Evolutionary conservation across 108 stramenopile genomes (phyloP).

Genomic region (Mediolabrus comicus): DNA sequence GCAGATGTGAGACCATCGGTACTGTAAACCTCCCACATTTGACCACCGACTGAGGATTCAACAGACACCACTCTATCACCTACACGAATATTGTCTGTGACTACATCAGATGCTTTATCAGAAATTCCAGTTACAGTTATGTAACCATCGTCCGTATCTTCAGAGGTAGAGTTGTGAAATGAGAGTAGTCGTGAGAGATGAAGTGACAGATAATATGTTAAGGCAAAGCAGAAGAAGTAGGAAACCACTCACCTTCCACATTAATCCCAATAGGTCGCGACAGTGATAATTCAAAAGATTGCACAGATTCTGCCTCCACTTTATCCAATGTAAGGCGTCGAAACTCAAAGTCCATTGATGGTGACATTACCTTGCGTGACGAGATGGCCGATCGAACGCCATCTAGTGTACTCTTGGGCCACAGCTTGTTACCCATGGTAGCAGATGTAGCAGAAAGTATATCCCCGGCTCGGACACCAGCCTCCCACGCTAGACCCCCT

Average conservation of each 20-base stretch:
- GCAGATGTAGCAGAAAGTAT: constrained; percentile 65
- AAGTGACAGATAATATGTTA: background rate
- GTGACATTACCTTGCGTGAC: constrained; percentile 55
- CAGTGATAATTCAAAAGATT: constrained; percentile 64
- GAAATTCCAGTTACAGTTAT: constrained; percentile 72
- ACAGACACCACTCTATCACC: constrained; percentile 82
- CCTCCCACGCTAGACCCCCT: constrained; percentile 62
- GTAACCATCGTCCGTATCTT: constrained; percentile 79
- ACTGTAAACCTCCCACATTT: constrained; percentile 86
- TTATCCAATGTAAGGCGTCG: constrained; percentile 30
- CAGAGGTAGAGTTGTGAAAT: background rate
- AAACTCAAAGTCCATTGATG: constrained; percentile 58
- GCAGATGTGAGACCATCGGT: constrained; percentile 83
- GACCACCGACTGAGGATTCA: constrained; percentile 68
- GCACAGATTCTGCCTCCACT: constrained; percentile 17
- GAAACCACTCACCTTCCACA: constrained; percentile 57
- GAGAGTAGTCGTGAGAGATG: background rate
- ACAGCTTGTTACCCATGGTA: constrained; percentile 67
- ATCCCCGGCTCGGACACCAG: constrained; percentile 75
- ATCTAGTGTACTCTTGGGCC: constrained; percentile 82
- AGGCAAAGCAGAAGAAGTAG: background rate
- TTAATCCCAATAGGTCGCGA: constrained; percentile 74
- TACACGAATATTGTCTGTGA: constrained; percentile 52
- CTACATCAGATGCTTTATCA: constrained; percentile 60
- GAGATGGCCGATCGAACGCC: constrained; percentile 75